Evolutionary conservation across 768 basidiomycete genomes (phyloP).

Genomic region (Podaxis mareebaensis): DNA sequence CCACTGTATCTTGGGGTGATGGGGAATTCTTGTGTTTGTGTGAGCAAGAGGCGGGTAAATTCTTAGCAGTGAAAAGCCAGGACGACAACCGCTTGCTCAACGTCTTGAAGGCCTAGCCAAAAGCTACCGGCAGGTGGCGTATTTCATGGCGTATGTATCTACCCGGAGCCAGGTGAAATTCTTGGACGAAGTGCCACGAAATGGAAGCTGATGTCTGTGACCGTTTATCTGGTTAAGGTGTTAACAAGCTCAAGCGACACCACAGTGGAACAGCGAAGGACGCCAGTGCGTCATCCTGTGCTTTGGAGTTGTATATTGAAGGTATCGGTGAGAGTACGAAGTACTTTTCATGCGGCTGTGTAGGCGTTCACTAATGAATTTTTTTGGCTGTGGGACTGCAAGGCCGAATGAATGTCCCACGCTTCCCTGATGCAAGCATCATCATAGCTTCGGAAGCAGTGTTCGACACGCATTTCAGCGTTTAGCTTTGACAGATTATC

Average conservation of each 20-base stretch:
- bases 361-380: not conserved
- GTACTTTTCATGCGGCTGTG: not conserved
- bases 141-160: not conserved
- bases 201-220: no score
- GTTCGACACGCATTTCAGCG: not conserved
- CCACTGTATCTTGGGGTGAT: not conserved
- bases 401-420: not conserved
- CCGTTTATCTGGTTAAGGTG: no score
- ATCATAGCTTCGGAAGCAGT: not conserved
- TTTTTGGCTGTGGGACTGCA: not conserved
- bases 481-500: not conserved
- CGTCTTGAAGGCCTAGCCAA: not conserved
- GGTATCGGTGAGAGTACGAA: no score
- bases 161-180: not conserved
- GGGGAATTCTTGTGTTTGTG: not conserved
- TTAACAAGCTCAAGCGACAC: no score
- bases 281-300: no score
- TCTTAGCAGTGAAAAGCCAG: not conserved
- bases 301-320: no score
- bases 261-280: no score
- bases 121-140: not conserved
- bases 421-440: not conserved
- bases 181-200: no score
- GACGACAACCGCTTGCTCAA: not conserved
- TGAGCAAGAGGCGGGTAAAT: not conserved